phyloP scores from a whole-genome alignment of 768 basidiomycete genomes.

The Melanogaster broomeanus region DNA sequence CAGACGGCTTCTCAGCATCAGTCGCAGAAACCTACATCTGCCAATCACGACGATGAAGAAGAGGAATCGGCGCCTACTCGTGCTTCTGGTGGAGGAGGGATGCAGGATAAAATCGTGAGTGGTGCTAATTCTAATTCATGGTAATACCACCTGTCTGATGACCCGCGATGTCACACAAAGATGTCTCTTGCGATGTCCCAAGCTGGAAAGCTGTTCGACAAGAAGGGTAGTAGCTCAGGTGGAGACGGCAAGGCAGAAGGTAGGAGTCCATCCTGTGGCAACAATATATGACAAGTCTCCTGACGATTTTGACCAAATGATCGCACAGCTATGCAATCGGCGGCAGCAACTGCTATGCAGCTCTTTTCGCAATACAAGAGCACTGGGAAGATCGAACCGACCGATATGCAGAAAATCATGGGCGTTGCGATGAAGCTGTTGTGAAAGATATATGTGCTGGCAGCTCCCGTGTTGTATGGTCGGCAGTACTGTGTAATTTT shows the following conservation, averaged over 20 bases:
- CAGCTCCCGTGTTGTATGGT: too few relatives aligned
- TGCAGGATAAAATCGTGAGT: conserved; percentile 34
- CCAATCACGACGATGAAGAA: conserved; percentile 9
- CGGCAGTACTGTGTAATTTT: too few relatives aligned
- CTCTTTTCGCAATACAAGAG: conserved; percentile 24
- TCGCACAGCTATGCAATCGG: conserved; percentile 31
- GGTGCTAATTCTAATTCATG: background rate
- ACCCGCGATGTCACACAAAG: conserved; percentile 3
- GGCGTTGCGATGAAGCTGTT: conserved; percentile 25
- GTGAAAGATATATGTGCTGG: conserved; percentile 13
- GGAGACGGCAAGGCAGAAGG: conserved; percentile 29
- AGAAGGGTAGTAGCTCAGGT: conserved; percentile 25
- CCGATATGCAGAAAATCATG: conserved; percentile 30
- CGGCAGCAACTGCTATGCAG: conserved; percentile 32
- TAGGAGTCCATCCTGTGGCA: background rate
- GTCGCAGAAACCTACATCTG: background rate
- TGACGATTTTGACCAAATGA: background rate
- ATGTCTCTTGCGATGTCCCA: conserved; percentile 34
- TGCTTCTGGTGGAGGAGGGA: conserved; percentile 13
- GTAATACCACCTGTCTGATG: background rate
- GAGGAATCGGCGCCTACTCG: conserved; percentile 7
- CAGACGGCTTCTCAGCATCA: conserved; percentile 17
- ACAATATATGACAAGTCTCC: background rate
- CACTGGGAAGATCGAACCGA: conserved; percentile 27
- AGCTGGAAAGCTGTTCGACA: conserved; percentile 32